A percentile compares a stretch with the other conserved stretches of the same genome.
Conservation (phyloP, 768 basidiomycete genomes). For the Boletus rex-veris region DNA sequence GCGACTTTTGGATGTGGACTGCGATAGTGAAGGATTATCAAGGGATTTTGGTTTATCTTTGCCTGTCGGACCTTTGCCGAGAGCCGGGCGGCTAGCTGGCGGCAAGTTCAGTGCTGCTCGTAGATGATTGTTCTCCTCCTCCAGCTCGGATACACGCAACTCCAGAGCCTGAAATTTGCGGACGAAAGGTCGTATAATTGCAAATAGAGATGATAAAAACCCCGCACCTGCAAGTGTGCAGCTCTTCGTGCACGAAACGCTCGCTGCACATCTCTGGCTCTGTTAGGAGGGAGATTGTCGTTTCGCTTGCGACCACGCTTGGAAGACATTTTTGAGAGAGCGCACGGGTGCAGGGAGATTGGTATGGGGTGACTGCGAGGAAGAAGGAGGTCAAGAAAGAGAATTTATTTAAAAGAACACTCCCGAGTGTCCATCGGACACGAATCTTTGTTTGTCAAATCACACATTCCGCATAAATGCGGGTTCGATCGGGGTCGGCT, state of each 20-base stretch:
- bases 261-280: constrained; percentile 84
- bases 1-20: constrained; percentile 49
- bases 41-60: constrained; percentile 71
- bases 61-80: constrained; percentile 85
- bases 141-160: constrained; percentile 73
- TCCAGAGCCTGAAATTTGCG: constrained; percentile 63
- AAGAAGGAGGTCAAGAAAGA: constrained; percentile 31
- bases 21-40: constrained; percentile 33
- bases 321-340: constrained; percentile 58
- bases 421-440: constrained; percentile 33
- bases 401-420: constrained; percentile 39
- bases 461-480: constrained; percentile 30
- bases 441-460: constrained; percentile 36
- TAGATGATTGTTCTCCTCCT: constrained; percentile 76
- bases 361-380: constrained; percentile 30
- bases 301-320: constrained; percentile 83
- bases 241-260: constrained; percentile 87
- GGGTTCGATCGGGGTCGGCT: constrained; percentile 38
- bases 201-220: constrained; percentile 36
- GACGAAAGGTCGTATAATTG: constrained; percentile 36
- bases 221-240: constrained; percentile 74
- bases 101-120: constrained; percentile 71
- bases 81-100: constrained; percentile 63
- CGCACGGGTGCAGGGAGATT: constrained; percentile 9
- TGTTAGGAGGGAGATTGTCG: constrained; percentile 57